Conservation (phyloP, 1,284 basidiomycete genomes). For the Naganishia albida region DNA sequence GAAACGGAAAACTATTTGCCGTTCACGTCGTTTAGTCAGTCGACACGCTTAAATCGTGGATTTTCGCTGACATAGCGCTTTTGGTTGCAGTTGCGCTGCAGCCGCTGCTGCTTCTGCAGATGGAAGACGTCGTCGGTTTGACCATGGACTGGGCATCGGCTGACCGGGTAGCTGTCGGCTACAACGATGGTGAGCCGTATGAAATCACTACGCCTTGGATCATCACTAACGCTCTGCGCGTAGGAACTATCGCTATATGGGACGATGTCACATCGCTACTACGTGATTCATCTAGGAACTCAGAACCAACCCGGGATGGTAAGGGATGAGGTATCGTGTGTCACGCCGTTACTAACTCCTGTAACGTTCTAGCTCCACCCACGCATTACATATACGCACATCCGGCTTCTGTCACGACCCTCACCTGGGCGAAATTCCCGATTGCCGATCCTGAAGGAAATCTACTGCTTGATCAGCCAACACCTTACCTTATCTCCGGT, state of each 20-base stretch:
- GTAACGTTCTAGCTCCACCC: conserved; percentile 56
- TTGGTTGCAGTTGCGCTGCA: conserved; percentile 38
- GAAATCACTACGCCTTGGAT: not conserved
- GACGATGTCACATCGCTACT: conserved; percentile 61
- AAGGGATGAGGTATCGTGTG: not conserved
- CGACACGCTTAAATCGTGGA: not conserved
- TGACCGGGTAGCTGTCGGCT: conserved; percentile 72
- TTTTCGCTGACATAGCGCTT: conserved; percentile 4
- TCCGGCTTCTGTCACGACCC: conserved; percentile 72
- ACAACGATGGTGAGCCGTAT: conserved; percentile 67
- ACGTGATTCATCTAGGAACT: conserved; percentile 14
- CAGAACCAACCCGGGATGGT: conserved; percentile 4
- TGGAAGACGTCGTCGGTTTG: conserved; percentile 71
- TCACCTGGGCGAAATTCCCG: conserved; percentile 72
- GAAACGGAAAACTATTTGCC: conserved; percentile 28
- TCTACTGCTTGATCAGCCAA: conserved; percentile 60
- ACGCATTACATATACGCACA: conserved; percentile 71
- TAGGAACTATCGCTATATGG: conserved; percentile 75
- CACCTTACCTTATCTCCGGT: conserved; percentile 69
- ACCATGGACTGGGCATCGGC: conserved; percentile 84
- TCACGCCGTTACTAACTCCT: conserved; percentile 51
- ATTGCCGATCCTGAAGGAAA: conserved; percentile 59
- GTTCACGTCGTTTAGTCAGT: conserved; percentile 38
- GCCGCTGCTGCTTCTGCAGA: conserved; percentile 67
- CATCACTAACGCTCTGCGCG: conserved; percentile 10